Conservation (phyloP, 257 asterid species). For the Przewalskia tangutica region DNA sequence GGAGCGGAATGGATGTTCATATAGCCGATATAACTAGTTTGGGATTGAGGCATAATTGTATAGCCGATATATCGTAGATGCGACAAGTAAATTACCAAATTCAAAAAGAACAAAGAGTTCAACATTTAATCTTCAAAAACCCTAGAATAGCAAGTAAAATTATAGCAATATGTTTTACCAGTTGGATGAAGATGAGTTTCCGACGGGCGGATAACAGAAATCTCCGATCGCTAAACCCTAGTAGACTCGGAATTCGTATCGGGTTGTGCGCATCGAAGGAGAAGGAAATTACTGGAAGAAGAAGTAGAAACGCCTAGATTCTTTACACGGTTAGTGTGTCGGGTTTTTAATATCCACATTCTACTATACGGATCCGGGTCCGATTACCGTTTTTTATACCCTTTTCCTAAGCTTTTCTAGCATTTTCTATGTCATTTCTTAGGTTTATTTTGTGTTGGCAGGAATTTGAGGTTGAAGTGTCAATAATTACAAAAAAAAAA, state of each 20-base stretch:
- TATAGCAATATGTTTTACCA: background rate
- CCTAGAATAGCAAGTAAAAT: background rate
- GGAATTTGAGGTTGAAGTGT: no score
- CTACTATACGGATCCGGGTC: background rate
- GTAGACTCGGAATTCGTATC: background rate
- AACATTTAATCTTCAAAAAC: no score
- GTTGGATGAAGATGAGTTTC: background rate
- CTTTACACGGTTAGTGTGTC: background rate
- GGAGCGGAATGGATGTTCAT: no score
- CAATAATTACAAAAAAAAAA: no score
- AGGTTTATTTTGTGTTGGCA: no score
- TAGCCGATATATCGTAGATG: background rate
- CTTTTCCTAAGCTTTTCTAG: no score
- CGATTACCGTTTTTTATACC: background rate
- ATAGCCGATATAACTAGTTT: background rate
- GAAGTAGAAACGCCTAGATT: background rate
- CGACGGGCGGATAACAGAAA: background rate
- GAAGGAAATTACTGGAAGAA: background rate
- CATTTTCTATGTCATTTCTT: no score
- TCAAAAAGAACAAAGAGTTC: no score
- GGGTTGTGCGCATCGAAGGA: no score
- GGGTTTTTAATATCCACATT: background rate
- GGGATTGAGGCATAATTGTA: background rate
- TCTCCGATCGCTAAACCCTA: conserved; percentile 5
- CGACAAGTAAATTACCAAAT: background rate